Evolutionary conservation across 2,329 filamentous ascomycete species (phyloP), one percentile per base, ranked within the genome.

Genomic region (Phoma herbarum): DNA sequence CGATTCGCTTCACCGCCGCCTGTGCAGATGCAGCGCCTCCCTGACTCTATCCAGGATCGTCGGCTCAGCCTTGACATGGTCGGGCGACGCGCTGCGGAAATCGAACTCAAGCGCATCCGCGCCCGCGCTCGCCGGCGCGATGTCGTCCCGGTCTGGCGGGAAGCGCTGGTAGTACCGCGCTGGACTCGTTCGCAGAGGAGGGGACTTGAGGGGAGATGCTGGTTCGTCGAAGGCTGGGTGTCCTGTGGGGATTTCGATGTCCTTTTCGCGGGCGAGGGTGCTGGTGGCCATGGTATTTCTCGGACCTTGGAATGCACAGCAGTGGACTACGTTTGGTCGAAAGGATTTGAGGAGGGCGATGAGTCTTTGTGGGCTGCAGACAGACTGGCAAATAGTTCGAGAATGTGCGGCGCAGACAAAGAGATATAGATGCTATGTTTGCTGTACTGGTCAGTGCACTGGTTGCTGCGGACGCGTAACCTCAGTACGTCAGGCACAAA

Each of bases 41-140:
- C 22, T 52, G 16, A 52, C 18, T 8, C 20, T 45, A 14, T 45
- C 50, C 16, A 52, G n/a, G 6, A 52, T 45, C n/a, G 29, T 28
- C 12, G 42, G 50, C 31, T 37, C 41, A 0, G 14, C 16, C 12
- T 52, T 45, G 41, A 39, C 41, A 22, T n/a, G 41, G 10, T 43
- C 50, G 3, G 49, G 28, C 23, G n/a, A 20, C 11, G 8, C n/a
- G 29, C 22, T 23, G 28, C 49, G 26, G 20, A 43, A 43, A 14
- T 33, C 39, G 28, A 52, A 52, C 12, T 52, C 49, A 2, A 3
- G n/a, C 3, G 5, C 31, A 14, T 35, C 31, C 4, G 29, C 4
- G 4, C n/a, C 14, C 6, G 31, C 31, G n/a, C 16, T 35, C 16
- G 16, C 11, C 3, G 39, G 29, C 41, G 50, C 10, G 20, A 11